These are phyloP conservation scores for Aspergillus sp. DNA, from an alignment of 2,329 filamentous ascomycete species.

Conservation along the genomic window DNA sequence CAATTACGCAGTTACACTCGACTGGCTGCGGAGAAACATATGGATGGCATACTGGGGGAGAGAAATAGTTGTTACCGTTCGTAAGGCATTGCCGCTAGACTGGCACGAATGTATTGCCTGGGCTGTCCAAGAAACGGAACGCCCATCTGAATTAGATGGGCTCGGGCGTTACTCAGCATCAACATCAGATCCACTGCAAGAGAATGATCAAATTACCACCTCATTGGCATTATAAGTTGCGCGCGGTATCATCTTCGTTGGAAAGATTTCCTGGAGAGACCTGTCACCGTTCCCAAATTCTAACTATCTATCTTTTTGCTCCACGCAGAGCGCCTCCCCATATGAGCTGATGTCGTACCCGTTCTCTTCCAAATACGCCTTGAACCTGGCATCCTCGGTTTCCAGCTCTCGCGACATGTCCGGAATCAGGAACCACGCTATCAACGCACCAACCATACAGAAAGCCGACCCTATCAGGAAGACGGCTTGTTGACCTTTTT, in stretches of 20 bases:
- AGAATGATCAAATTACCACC: neutral
- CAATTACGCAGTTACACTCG: neutral
- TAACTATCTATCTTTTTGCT: neutral
- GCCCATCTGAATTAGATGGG: neutral
- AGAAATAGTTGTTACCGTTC: neutral
- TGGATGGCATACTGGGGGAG: neutral
- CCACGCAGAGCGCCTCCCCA: conserved; percentile 11
- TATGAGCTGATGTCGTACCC: conserved; percentile 38
- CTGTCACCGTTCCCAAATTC: no score
- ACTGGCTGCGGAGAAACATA: neutral
- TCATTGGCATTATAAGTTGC: neutral
- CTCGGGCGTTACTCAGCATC: neutral
- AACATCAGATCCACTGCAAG: neutral
- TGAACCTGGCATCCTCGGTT: conserved; percentile 49
- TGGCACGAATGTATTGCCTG: conserved; percentile 5
- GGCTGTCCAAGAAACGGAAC: neutral
- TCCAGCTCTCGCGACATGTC: conserved; percentile 47
- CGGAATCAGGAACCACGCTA: conserved; percentile 51
- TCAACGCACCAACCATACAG: conserved; percentile 48
- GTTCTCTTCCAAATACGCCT: conserved; percentile 46
- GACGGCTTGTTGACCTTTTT: conserved; percentile 51
- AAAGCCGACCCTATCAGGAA: conserved; percentile 56
- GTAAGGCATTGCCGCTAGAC: neutral
- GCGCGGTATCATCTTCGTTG: no score
- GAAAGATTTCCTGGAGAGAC: no score